Base-by-base conservation (phyloP, 2,329 filamentous ascomycete species). In the Blastomyces percursus region DNA sequence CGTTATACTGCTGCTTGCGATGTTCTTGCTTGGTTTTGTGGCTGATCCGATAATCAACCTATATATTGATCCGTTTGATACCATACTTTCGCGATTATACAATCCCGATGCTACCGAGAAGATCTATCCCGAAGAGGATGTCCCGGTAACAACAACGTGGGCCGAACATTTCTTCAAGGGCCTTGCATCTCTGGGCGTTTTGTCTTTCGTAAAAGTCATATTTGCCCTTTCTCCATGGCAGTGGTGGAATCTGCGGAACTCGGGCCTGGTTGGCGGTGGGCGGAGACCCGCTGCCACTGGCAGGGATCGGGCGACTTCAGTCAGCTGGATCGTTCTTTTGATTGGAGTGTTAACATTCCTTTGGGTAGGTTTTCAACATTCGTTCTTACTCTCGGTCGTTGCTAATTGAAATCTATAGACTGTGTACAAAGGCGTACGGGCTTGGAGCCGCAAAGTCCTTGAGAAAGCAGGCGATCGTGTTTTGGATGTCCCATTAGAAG, bases 11-110 rank as follows among this genome's bases (percentile, higher is more conserved):
- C 63, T 91, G 44, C 65, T 86, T 52, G 82, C 86, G 60, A 81
- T 96, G 32, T 97, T 96, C 71, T 48, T 90, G 0, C 84, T 97
- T 62, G 94, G 94, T 51, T 97, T 96, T 70, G 77, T 97, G 67
- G 93, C 92, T 64, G 92, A 97, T 74, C 92, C 92, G 1, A 90
- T 97, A 64, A 87, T 97, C 73, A 90, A 91, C 69, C 78, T 96
- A 35, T 96, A 93, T 79, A 77, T 93, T 61, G 91, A 96, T 71
- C 91, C 91, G 0, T 76, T 85, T 62, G 84, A 86, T 59, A 84
- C 84, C 12, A 78, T 88, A 50, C 77, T 85, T 32, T 76, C 60
- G 9, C 76, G 68, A 68, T 76, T 80, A 58, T 69, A 75, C 51
- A 70, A 67, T 44, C 69, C 64, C 56, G 76, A 75, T 50, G 64